These are phyloP conservation scores for Ogataea polymorpha DNA, from an alignment of 805 yeast species.

Conservation along the genomic window DNA sequence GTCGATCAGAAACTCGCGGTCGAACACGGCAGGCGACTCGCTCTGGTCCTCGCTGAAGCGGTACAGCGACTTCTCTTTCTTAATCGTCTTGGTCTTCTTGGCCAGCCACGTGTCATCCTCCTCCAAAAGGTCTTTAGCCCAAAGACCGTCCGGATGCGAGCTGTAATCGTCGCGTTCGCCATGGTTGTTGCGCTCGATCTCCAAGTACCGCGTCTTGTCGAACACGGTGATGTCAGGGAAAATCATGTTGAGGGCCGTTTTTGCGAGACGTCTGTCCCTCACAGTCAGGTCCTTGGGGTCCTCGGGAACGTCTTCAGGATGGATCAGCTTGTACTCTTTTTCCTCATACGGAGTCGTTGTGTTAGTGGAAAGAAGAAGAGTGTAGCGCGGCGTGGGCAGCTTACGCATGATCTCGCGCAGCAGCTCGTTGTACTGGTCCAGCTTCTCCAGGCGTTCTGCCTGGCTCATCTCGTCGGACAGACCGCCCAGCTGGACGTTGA, in stretches of 20 bases:
- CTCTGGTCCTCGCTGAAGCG: constrained; percentile 30
- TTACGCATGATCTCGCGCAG: constrained; percentile 58
- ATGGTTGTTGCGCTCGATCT: constrained; percentile 53
- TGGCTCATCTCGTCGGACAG: constrained; percentile 44
- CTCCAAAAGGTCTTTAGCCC: constrained; percentile 25
- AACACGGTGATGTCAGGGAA: constrained; percentile 54
- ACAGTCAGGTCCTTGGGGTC: constrained; percentile 32
- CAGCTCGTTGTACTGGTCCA: constrained; percentile 30
- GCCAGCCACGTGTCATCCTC: constrained; percentile 32
- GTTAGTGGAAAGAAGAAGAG: constrained; percentile 56
- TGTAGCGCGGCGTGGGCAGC: constrained; percentile 69
- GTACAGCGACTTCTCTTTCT: constrained; percentile 19
- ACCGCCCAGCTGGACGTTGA: constrained; percentile 55
- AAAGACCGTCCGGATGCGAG: constrained; percentile 32
- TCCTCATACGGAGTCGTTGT: constrained; percentile 25
- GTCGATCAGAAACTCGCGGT: constrained; percentile 45
- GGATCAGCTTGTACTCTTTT: constrained; percentile 14
- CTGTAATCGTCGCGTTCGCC: constrained; percentile 30
- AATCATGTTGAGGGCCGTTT: constrained; percentile 35
- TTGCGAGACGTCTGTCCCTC: constrained; percentile 28
- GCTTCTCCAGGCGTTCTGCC: constrained; percentile 30
- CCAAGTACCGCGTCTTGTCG: constrained; percentile 47
- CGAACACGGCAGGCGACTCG: constrained; percentile 35
- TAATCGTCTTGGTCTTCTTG: constrained; percentile 22
- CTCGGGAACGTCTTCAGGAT: constrained; percentile 31